Evolutionary conservation across 1,284 basidiomycete genomes (phyloP), one percentile per base, ranked within the genome.

Genomic region (Ceratobasidium sp.): DNA sequence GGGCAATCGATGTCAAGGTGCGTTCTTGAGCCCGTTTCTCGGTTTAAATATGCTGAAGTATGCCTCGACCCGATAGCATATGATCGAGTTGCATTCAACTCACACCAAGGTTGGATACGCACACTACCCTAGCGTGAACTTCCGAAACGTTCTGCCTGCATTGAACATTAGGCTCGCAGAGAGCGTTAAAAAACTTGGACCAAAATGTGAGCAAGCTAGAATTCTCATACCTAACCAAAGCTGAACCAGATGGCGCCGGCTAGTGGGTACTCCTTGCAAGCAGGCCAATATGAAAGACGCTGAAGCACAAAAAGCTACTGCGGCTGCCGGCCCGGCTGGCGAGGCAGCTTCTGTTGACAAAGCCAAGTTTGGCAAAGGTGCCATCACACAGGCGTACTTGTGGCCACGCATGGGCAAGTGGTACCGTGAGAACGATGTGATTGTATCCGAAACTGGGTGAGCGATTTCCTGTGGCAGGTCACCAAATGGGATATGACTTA

Each of bases 361-460:
- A 71, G 82, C 49, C 27, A 76, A 69, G 69, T 75, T 69, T 31
- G 74, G 72, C 24, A 74, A 76, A 63, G 74, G 59, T 24, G 68
- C 72, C 7, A 91, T 96, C 79, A 88, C 89, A 1, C 95, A 97
- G 75, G 83, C 86, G 6, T 94, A 89, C 86, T 88, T 98, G 80
- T 98, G 96, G 96, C 92, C 93, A 0, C 87, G 91, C 43, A 81
- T 98, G 64, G 88, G 89, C 16, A 81, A 86, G 76, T 98, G 96
- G 86, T 93, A 98, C 85, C 83, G 84, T 77, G 83, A 88, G 41
- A 85, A 88, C 75, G 95, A 96, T 81, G 88, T 96, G 62, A 88
- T 97, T 77, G 83, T 97, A 63, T 89, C 92, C 0, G 95, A 97
- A 83, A 96, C 95, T 19, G 77, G 94, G 90, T 84, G 37, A 41